Percentiles rank a stretch among this genome's conserved stretches.
Conservation (phyloP, 768 basidiomycete genomes). For the Postia placenta region DNA sequence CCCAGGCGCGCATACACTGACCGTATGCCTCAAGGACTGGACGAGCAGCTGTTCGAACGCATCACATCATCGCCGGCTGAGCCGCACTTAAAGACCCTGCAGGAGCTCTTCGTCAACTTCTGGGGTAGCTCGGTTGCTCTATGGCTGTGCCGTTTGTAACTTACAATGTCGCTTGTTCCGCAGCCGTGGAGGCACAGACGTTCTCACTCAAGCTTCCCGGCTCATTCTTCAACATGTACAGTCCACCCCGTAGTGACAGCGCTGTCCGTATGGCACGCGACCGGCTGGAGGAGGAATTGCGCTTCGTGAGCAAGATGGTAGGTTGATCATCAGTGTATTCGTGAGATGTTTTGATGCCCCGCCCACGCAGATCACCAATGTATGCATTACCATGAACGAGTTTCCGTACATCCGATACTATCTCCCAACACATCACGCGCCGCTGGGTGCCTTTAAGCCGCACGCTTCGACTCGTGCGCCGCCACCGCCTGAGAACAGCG, state of each 20-base stretch:
- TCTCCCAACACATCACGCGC: slow-evolving; percentile 72
- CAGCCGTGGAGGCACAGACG: slow-evolving; percentile 81
- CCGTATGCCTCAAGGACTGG: slow-evolving; percentile 46
- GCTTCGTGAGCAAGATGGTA: slow-evolving; percentile 67
- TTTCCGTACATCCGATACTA: slow-evolving; percentile 94
- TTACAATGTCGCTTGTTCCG: neutral
- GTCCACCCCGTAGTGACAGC: slow-evolving; percentile 71
- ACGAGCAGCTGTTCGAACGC: slow-evolving; percentile 71
- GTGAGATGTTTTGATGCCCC: too few relatives aligned
- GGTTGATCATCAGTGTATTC: slow-evolving; percentile 21
- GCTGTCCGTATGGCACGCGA: slow-evolving; percentile 60
- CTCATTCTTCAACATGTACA: slow-evolving; percentile 85
- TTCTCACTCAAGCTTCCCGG: slow-evolving; percentile 78
- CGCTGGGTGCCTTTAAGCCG: slow-evolving; percentile 79
- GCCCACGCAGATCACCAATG: slow-evolving; percentile 72
- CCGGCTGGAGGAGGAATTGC: slow-evolving; percentile 83
- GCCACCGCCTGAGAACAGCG: slow-evolving; percentile 50
- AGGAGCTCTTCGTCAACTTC: slow-evolving; percentile 90
- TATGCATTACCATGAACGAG: slow-evolving; percentile 87
- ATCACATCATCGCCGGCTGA: slow-evolving; percentile 73
- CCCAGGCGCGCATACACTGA: neutral
- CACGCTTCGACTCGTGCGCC: slow-evolving; percentile 57
- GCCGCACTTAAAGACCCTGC: slow-evolving; percentile 66
- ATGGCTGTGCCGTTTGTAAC: slow-evolving; percentile 9
- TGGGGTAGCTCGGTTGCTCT: slow-evolving; percentile 50